Evolutionary conservation across 306 rosid species (phyloP).

Genomic region (Trifolium dubium): DNA sequence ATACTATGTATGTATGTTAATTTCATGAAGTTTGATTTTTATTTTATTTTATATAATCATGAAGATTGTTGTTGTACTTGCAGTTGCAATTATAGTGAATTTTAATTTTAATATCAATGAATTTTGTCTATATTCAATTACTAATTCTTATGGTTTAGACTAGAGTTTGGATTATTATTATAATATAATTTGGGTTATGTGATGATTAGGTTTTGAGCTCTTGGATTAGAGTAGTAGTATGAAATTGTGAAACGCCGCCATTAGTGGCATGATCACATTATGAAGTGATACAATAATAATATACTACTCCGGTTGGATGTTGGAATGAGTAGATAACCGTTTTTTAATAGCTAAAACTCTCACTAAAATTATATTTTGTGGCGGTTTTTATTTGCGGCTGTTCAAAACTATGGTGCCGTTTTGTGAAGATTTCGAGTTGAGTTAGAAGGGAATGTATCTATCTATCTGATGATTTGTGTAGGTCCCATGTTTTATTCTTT

Average conservation of each 20-base stretch:
- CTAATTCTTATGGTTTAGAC: too few species aligned
- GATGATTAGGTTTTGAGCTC: neutral
- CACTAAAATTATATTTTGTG: too few species aligned
- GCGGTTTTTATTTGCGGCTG: too few species aligned
- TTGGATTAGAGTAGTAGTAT: constrained; percentile 10
- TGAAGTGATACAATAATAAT: too few species aligned
- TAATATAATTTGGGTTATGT: too few species aligned
- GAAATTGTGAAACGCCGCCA: neutral
- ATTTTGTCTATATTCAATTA: neutral
- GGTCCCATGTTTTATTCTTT: neutral
- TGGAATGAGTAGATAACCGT: neutral
- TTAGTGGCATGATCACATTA: constrained; percentile 7
- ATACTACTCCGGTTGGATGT: too few species aligned
- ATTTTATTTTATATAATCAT: too few species aligned
- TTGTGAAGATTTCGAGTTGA: neutral
- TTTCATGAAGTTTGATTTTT: constrained; percentile 3
- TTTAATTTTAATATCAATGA: constrained; percentile 1
- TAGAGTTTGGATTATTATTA: too few species aligned
- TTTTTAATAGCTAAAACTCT: neutral
- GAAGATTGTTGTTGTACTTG: too few species aligned
- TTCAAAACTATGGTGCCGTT: too few species aligned
- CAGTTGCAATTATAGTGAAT: neutral
- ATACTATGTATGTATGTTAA: neutral
- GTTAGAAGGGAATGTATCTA: neutral
- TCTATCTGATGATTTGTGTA: neutral